Percentiles rank a stretch among this genome's conserved stretches.
Conservation (phyloP, 2,329 filamentous ascomycete genomes). For the Pestalotiopsis sp. region DNA sequence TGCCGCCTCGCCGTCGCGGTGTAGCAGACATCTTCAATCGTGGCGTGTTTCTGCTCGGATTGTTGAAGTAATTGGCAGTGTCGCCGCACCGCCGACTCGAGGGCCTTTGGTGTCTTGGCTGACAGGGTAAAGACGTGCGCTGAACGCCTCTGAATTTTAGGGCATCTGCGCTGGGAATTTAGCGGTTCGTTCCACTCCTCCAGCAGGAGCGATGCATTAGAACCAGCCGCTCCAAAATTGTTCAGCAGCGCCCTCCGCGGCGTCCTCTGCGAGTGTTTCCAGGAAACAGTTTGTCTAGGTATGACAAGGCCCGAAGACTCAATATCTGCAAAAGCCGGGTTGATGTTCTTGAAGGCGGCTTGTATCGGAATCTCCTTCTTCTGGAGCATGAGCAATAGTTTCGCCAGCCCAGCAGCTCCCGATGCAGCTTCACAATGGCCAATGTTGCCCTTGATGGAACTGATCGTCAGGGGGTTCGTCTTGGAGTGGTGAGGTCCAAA, state of each 20-base stretch:
- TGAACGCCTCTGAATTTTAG: background rate
- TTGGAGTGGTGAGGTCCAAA: conserved; percentile 12
- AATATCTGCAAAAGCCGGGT: conserved; percentile 27
- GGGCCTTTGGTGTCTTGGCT: conserved; percentile 16
- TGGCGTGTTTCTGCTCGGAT: conserved; percentile 3
- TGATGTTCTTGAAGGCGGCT: conserved; percentile 27
- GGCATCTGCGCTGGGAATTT: background rate
- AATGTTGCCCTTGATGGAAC: conserved; percentile 34
- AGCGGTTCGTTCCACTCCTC: conserved; percentile 16
- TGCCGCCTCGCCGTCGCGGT: conserved; percentile 23
- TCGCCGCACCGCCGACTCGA: conserved; percentile 14
- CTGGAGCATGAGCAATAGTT: conserved; percentile 35
- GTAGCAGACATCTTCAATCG: conserved; percentile 21
- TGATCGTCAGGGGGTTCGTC: conserved; percentile 19
- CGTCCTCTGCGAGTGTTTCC: conserved; percentile 8
- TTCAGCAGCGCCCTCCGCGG: conserved; percentile 29
- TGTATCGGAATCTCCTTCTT: conserved; percentile 27
- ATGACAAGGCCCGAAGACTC: conserved; percentile 13
- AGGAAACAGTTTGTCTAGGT: conserved; percentile 6
- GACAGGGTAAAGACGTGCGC: conserved; percentile 19
- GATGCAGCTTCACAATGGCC: conserved; percentile 32
- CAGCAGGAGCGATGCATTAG: conserved; percentile 22
- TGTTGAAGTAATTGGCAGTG: conserved; percentile 15
- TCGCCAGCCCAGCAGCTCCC: conserved; percentile 32
- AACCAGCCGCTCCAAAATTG: conserved; percentile 39